These are phyloP conservation scores for Oryza glaberrima DNA, from an alignment of 176 grass and related monocot genomes.

Conservation along the genomic window DNA sequence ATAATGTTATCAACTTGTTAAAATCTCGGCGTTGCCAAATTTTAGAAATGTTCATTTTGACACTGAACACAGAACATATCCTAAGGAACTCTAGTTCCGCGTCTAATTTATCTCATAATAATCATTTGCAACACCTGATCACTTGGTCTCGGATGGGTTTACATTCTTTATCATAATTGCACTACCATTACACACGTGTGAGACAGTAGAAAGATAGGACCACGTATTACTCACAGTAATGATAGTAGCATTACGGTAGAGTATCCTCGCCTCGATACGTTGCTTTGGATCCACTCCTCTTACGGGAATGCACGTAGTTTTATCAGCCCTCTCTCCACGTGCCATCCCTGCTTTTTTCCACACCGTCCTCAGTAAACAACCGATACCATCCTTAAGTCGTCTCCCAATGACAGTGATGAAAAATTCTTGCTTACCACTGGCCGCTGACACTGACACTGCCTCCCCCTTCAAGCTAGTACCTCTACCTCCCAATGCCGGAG, in stretches of 20 bases:
- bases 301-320: neutral
- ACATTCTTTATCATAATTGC: no score
- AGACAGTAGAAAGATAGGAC: no score
- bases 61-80: neutral
- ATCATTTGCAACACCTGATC: neutral
- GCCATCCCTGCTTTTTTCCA: neutral
- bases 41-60: neutral
- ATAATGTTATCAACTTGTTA: no score
- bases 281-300: conserved; percentile 24
- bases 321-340: conserved; percentile 2
- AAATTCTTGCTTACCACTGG: conserved; percentile 7
- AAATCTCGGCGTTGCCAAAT: neutral
- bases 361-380: neutral
- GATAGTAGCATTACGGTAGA: no score
- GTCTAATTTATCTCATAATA: conserved; percentile 12
- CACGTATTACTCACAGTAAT: no score
- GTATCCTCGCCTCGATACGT: neutral
- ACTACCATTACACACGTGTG: no score
- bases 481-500: conserved; percentile 43
- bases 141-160: no score
- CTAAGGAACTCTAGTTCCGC: neutral
- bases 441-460: neutral
- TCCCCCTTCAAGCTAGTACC: neutral
- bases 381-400: conserved; percentile 9
- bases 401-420: neutral